Percentiles rank a stretch among this genome's conserved stretches.
Conservation (phyloP, 495 filamentous ascomycete species). For the Lasiosphaeriaceae sp. region DNA sequence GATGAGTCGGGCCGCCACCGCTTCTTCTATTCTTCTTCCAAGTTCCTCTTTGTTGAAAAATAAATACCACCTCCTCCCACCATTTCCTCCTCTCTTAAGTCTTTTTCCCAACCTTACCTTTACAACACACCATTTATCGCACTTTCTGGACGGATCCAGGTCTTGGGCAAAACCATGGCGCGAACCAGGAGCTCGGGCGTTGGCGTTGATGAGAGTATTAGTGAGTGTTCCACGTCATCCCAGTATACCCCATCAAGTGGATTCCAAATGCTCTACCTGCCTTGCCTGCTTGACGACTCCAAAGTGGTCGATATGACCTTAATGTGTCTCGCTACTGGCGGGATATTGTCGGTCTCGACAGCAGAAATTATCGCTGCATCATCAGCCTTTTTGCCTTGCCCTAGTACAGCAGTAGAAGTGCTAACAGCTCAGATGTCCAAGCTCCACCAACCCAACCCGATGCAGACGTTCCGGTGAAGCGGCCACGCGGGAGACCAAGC, state of each 20-base stretch:
- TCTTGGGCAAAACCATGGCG: not conserved
- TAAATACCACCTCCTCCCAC: not conserved
- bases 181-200: not conserved
- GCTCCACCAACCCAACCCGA: not conserved
- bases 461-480: constrained; percentile 8
- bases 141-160: not conserved
- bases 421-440: not conserved
- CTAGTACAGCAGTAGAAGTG: not conserved
- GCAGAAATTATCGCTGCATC: no score
- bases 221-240: not conserved
- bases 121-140: not conserved
- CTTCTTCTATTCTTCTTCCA: not conserved
- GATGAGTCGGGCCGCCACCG: not conserved
- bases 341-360: no score
- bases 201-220: not conserved
- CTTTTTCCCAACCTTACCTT: not conserved
- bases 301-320: no score
- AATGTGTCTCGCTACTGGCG: no score
- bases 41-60: not conserved
- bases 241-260: no score
- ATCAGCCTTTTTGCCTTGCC: no score
- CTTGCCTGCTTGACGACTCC: no score
- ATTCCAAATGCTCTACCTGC: no score
- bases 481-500: constrained; percentile 8
- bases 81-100: not conserved